phyloP scores from a whole-genome alignment of 2,329 filamentous ascomycete species.

The Aspergillus quadricinctus region DNA sequence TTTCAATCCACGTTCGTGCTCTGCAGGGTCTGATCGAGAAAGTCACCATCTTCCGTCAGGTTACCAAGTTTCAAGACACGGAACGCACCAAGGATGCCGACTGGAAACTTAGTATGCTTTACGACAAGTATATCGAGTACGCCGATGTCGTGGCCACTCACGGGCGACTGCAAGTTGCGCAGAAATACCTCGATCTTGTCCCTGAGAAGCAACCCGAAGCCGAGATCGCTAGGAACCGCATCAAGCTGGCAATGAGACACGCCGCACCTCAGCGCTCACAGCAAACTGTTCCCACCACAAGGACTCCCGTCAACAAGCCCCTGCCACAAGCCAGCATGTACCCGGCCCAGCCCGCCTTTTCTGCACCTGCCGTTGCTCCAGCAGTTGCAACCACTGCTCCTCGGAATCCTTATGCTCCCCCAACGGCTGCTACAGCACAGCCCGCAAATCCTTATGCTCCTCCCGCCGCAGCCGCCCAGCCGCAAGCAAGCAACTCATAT shows the following conservation, averaged over 20 bases:
- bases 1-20: slow-evolving; percentile 84
- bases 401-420: slow-evolving; percentile 50
- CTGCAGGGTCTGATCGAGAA: slow-evolving; percentile 97
- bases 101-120: slow-evolving; percentile 85
- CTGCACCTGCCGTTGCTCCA: slow-evolving; percentile 21
- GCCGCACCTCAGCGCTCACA: slow-evolving; percentile 40
- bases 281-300: slow-evolving; percentile 37
- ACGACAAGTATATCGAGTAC: slow-evolving; percentile 95
- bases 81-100: slow-evolving; percentile 67
- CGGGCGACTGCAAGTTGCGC: slow-evolving; percentile 78
- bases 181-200: slow-evolving; percentile 86
- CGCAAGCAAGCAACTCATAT: slow-evolving; percentile 18
- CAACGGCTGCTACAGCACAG: slow-evolving; percentile 24
- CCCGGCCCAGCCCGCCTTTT: slow-evolving; percentile 32
- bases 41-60: slow-evolving; percentile 91
- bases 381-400: slow-evolving; percentile 36
- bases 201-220: slow-evolving; percentile 80
- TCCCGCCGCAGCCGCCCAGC: slow-evolving; percentile 16
- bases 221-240: slow-evolving; percentile 77
- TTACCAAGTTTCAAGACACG: slow-evolving; percentile 82
- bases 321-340: slow-evolving; percentile 35
- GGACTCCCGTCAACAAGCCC: slow-evolving; percentile 39
- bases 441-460: slow-evolving; percentile 31
- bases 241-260: slow-evolving; percentile 77
- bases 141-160: slow-evolving; percentile 90